Percentiles rank a stretch among this genome's conserved stretches.
Evolutionary conservation across 2,329 filamentous ascomycete species (phyloP).

Genomic region (Malbranchea zuffiana): DNA sequence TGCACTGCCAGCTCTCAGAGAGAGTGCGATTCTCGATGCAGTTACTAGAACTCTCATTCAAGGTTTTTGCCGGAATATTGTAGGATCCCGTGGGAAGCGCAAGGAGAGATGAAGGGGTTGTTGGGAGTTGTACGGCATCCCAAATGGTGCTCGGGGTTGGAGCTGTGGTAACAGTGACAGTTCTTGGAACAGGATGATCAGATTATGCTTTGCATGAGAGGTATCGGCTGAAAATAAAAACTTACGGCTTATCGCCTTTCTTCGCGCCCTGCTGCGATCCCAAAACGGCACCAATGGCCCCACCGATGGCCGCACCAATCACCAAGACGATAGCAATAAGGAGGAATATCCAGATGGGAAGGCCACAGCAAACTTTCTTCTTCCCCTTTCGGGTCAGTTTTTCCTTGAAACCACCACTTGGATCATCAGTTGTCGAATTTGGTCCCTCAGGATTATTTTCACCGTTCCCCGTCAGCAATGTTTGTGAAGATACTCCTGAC

Average conservation of each 20-base stretch:
- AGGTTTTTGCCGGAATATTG: conserved; percentile 37
- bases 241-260: conserved; percentile 11
- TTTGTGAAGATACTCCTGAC: conserved; percentile 26
- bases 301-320: conserved; percentile 42
- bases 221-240: too few species aligned
- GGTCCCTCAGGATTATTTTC: conserved; percentile 14
- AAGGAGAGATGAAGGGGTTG: conserved; percentile 34
- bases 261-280: conserved; percentile 32
- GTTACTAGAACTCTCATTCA: conserved; percentile 38
- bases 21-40: conserved; percentile 40
- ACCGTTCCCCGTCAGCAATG: conserved; percentile 15
- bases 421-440: conserved; percentile 15
- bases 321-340: conserved; percentile 38
- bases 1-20: conserved; percentile 43
- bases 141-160: conserved; percentile 38
- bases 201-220: too few species aligned
- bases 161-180: conserved; percentile 35
- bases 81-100: conserved; percentile 42
- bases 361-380: conserved; percentile 38
- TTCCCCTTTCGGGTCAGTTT: conserved; percentile 36
- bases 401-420: conserved; percentile 32
- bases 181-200: too few species aligned
- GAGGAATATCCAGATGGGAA: conserved; percentile 43
- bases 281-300: conserved; percentile 44
- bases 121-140: conserved; percentile 42